phyloP scores from a whole-genome alignment of 352 stramenopile species.

The Globisporangium paroecandrum region DNA sequence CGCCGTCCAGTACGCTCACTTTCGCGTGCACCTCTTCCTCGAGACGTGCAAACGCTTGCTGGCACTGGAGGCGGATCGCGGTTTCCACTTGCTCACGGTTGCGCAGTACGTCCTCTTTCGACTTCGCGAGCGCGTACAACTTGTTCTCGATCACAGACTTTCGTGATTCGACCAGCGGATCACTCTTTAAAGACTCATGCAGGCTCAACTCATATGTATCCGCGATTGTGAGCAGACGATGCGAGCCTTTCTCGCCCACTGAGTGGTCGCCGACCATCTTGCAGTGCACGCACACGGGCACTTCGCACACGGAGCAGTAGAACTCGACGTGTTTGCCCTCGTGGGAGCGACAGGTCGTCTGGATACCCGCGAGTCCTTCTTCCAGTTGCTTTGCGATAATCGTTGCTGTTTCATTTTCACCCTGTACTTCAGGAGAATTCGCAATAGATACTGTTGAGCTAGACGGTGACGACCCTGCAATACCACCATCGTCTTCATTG shows the following conservation, averaged over 20 bases:
- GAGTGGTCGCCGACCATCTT: slow-evolving; percentile 84
- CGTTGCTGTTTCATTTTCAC: slow-evolving; percentile 26
- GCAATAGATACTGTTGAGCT: neutral
- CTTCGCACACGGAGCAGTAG: slow-evolving; percentile 60
- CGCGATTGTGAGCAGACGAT: slow-evolving; percentile 55
- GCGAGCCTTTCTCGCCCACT: slow-evolving; percentile 67
- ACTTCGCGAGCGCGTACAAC: slow-evolving; percentile 33
- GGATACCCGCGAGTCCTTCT: slow-evolving; percentile 29
- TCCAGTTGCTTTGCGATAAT: slow-evolving; percentile 51
- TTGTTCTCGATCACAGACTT: slow-evolving; percentile 62
- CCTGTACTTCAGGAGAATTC: slow-evolving; percentile 11
- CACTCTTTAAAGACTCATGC: slow-evolving; percentile 54
- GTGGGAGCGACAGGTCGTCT: slow-evolving; percentile 38
- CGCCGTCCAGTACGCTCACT: slow-evolving; percentile 45
- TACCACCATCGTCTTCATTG: neutral
- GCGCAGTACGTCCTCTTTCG: slow-evolving; percentile 28
- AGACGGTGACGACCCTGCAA: neutral
- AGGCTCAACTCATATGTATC: slow-evolving; percentile 71
- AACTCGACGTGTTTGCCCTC: slow-evolving; percentile 68
- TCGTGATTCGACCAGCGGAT: slow-evolving; percentile 65
- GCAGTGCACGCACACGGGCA: slow-evolving; percentile 71
- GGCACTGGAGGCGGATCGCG: slow-evolving; percentile 50
- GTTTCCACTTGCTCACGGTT: slow-evolving; percentile 50
- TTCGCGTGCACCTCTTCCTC: slow-evolving; percentile 44
- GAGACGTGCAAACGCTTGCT: slow-evolving; percentile 40